Base-by-base conservation (phyloP, 2,329 filamentous ascomycete genomes). In the Alternaria arborescens region DNA sequence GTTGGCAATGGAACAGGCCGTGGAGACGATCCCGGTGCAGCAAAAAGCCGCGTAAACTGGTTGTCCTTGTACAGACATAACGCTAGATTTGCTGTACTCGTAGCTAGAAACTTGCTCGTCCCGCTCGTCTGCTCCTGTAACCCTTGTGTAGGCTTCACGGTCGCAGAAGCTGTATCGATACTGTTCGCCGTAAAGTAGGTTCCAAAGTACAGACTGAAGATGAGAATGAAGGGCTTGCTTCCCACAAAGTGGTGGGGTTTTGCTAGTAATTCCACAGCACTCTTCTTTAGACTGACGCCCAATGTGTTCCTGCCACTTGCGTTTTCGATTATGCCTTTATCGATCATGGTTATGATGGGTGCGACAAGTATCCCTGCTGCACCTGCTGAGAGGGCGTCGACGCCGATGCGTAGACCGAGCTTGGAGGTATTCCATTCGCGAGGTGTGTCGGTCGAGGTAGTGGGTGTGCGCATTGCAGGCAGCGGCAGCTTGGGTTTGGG, bases 1-100 rank as follows among this genome's bases (percentile, higher is more conserved):
- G 89, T 91, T 1, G 90, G 83, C 32, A 88, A 79, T 0, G 91
- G 89, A 0, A 97, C 90, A 63, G 82, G 66, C 48, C 81, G 69
- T 28, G 79, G 65, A 10, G 74, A 36, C 80, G 85, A 58, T 79
- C 83, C 63, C 78, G 83, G 61, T 4, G 79, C 76, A 12, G 92
- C 92, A 77, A 96, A 97, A 72, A 97, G 86, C 72, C 88, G 87
- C 1, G 92, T 92, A 77, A 94, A 97, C 62, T 90, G 88, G 71
- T 89, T 89, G 81, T 97, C 94, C 79, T 97, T 97, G 85, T 95
- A 93, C 47, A 97, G 88, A 78, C 92, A 93, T 36, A 97, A 84
- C 8, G 88, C 87, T 78, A 97, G 89, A 80, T 97, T 98, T 56
- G 93, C 88, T n/a, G 87, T 81, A 16, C 88, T 91, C 1, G 92